Evolutionary conservation across 2,329 filamentous ascomycete genomes (phyloP), one percentile per base, ranked within the genome.

Genomic region (Aschersonia sp.): DNA sequence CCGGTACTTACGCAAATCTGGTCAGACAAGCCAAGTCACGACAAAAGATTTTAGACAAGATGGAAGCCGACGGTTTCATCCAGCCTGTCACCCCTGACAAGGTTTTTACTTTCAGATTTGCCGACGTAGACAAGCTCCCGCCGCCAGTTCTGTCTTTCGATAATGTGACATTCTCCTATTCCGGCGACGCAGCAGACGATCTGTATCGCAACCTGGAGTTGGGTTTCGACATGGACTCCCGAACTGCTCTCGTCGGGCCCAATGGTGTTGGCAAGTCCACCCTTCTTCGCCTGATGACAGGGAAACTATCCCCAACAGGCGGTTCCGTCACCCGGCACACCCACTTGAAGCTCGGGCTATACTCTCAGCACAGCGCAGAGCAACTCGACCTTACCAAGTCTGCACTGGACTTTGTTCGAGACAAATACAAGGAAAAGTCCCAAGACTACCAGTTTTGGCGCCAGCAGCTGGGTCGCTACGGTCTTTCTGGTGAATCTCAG

Each of bases 401-500:
- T 43, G 83, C 92, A 7, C 80, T 98, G 47, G 94, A 98, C 68
- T 98, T 98, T 63, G 90, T 97, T 53, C 85, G 92, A 54, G 90
- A 97, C 71, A 95, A 90, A 75, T 97, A 94, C 73, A 68, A 74
- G 42, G 74, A 82, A 54, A 87, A 90, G 71, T 88, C 82, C 47
- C 92, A 98, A 66, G 92, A 98, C 66, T 94, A 95, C 75, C 92
- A 98, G 72, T 98, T 92, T 80, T 98, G 92, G 92, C 82, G 92
- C 63, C 90, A 95, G 70, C 88, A 95, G 72, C 85, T 98, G 39
- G 92, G 92, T 60, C 79, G 83, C 55, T 98, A 98, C 66, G 94
- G 94, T 65, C 78, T 98, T 54, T 84, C 80, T 49, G 94, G 94
- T 65, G 88, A 97, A 53, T 74, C 87, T 32, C 94, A 98, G 75